Evolutionary conservation across 768 basidiomycete species (phyloP).

Genomic region (Leccinum rimulosum): DNA sequence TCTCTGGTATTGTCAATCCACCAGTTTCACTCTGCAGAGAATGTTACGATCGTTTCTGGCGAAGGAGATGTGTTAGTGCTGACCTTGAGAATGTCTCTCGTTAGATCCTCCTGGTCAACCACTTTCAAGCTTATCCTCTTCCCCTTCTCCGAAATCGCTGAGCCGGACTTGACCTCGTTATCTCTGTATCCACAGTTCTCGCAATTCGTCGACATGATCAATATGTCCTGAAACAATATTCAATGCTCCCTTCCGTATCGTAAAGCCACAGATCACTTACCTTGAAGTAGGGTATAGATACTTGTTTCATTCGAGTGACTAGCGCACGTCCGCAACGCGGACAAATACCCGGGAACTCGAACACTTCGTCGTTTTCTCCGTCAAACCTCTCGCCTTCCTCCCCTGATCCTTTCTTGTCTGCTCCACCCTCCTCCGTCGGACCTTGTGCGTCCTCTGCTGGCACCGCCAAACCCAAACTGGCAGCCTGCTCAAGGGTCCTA

Average conservation of each 20-base stretch:
- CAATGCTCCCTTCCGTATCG: background rate
- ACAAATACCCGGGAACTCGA: constrained; percentile 83
- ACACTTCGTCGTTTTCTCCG: constrained; percentile 78
- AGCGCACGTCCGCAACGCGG: constrained; percentile 82
- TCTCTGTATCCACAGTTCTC: constrained; percentile 94
- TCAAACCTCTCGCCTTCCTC: constrained; percentile 23
- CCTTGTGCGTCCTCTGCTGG: constrained; percentile 38
- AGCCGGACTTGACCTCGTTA: constrained; percentile 95
- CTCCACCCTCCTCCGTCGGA: background rate
- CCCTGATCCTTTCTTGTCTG: constrained; percentile 8
- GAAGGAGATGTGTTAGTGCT: constrained; percentile 10
- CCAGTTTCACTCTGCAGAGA: constrained; percentile 83
- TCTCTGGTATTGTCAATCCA: constrained; percentile 88
- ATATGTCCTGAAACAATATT: constrained; percentile 62
- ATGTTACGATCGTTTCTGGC: background rate
- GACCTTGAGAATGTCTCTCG: constrained; percentile 93
- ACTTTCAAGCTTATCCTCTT: constrained; percentile 87
- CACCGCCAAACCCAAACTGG: constrained; percentile 68
- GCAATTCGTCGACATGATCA: constrained; percentile 99
- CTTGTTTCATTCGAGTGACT: constrained; percentile 93
- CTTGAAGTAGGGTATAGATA: constrained; percentile 97
- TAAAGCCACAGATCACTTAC: constrained; percentile 33
- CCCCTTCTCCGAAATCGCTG: constrained; percentile 84
- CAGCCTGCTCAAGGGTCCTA: constrained; percentile 78
- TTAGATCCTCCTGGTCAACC: constrained; percentile 88